Conservation (phyloP, 805 yeast genomes). For the Teunomyces aglyptinius region DNA sequence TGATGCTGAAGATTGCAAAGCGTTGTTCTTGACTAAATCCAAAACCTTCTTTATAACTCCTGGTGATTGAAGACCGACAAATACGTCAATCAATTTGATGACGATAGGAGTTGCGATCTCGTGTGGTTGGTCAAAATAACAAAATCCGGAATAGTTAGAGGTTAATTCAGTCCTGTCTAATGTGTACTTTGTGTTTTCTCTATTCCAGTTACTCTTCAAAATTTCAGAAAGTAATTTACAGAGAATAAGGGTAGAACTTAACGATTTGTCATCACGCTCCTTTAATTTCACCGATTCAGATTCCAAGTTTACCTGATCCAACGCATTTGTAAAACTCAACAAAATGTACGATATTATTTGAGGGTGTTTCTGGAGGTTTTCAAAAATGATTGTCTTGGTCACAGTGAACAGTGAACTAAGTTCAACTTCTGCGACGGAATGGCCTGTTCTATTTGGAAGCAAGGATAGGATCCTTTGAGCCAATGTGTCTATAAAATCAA, state of each 20-base stretch:
- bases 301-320: slow-evolving; percentile 26
- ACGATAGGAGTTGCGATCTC: slow-evolving; percentile 20
- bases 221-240: slow-evolving; percentile 30
- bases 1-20: neutral
- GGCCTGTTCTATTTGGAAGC: slow-evolving; percentile 40
- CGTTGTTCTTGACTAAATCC: slow-evolving; percentile 17
- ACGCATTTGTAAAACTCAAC: slow-evolving; percentile 18
- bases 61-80: slow-evolving; percentile 29
- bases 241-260: slow-evolving; percentile 32
- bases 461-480: slow-evolving; percentile 31
- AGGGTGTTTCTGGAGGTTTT: slow-evolving; percentile 13
- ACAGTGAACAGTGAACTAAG: slow-evolving; percentile 37
- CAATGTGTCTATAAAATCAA: slow-evolving; percentile 23
- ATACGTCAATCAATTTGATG: slow-evolving; percentile 24
- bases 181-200: slow-evolving; percentile 13
- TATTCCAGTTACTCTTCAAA: slow-evolving; percentile 29
- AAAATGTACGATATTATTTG: slow-evolving; percentile 20
- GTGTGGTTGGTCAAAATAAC: slow-evolving; percentile 29
- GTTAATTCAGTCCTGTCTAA: slow-evolving; percentile 10
- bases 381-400: slow-evolving; percentile 29
- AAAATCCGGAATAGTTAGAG: slow-evolving; percentile 24
- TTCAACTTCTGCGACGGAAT: slow-evolving; percentile 38
- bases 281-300: slow-evolving; percentile 18
- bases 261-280: slow-evolving; percentile 29
- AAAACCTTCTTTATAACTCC: slow-evolving; percentile 28